Evolutionary conservation across 805 yeast genomes (phyloP).

Genomic region (Starmerella vaccinii): DNA sequence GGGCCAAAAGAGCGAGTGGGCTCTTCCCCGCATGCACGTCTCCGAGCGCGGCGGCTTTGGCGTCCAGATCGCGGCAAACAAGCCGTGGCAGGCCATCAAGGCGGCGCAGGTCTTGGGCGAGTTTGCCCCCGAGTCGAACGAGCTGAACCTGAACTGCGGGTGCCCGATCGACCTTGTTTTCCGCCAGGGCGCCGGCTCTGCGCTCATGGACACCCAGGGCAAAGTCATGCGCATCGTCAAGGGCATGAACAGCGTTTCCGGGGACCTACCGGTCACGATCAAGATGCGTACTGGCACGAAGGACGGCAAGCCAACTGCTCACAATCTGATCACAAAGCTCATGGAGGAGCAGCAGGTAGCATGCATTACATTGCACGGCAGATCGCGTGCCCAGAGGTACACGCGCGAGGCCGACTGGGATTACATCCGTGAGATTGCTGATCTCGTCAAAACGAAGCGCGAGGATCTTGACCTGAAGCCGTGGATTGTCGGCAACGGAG

Average conservation of each 20-base stretch:
- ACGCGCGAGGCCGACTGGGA: slow-evolving; percentile 89
- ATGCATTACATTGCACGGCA: slow-evolving; percentile 88
- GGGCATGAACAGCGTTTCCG: slow-evolving; percentile 80
- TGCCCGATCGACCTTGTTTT: slow-evolving; percentile 95
- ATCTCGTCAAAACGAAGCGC: slow-evolving; percentile 47
- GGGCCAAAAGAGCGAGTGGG: slow-evolving; percentile 95
- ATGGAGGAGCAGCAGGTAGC: slow-evolving; percentile 73
- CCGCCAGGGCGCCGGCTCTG: slow-evolving; percentile 92
- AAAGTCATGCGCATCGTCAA: slow-evolving; percentile 65
- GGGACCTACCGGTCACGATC: slow-evolving; percentile 85
- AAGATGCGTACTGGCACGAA: slow-evolving; percentile 86
- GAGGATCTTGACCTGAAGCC: slow-evolving; percentile 56
- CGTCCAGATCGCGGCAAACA: slow-evolving; percentile 82
- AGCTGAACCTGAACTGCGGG: slow-evolving; percentile 87
- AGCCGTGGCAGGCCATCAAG: slow-evolving; percentile 87
- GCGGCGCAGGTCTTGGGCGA: slow-evolving; percentile 71
- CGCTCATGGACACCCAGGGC: slow-evolving; percentile 80
- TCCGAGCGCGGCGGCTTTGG: slow-evolving; percentile 83
- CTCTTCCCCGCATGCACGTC: slow-evolving; percentile 78
- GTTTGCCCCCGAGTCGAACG: slow-evolving; percentile 54
- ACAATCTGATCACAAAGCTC: slow-evolving; percentile 56
- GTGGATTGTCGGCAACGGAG: slow-evolving; percentile 91
- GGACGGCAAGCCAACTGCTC: slow-evolving; percentile 84
- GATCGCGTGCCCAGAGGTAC: slow-evolving; percentile 93
- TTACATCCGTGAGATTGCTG: slow-evolving; percentile 66